Evolutionary conservation across 352 stramenopile genomes (phyloP), one percentile per base, ranked within the genome.

Genomic region (Phytophthora melonis): DNA sequence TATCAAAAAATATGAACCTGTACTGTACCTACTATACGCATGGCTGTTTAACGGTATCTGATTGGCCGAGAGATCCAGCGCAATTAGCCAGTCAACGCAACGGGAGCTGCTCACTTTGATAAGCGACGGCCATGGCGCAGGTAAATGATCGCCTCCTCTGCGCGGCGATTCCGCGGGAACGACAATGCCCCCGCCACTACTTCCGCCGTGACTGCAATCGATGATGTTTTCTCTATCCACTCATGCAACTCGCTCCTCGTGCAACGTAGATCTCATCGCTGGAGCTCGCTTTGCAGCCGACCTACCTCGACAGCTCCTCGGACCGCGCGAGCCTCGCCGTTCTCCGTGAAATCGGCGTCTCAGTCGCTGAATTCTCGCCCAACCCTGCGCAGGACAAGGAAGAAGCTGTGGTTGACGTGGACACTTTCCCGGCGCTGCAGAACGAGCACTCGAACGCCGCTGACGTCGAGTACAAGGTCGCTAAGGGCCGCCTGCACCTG

Each of bases 271-370:
- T 52, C n/a, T 72, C 58, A 53, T 62, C 50, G 45, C 52, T 77
- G 19, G 67, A 86, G 62, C 71, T 88, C 61, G 68, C 72, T 67
- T 59, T 92, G 56, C 84, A 82, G 27, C 78, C 79, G 56, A 85
- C 82, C 34, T 94, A 91, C 64, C 82, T 93, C 34, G 88, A 94
- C 73, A 84, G 78, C 65, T 56, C 74, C 19, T 79, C 74, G 18
- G 84, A 94, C 72, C 80, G 83, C 53, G 86, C 88, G 4, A 93
- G 80, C 23, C 72, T 87, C 36, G 81, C 77, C 18, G 77, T 92
- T 77, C 81, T 94, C 34, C 65, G 60, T 19, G 74, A 84, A 30
- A 75, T 89, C 25, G 88, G 88, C 61, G 81, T 92, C 60, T 74
- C 67, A 3, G 60, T 83, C 13, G 21, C 5, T 25, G 30, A 75